Conservation (phyloP, 75 land plant species). For the Sequoia sempervirens region DNA sequence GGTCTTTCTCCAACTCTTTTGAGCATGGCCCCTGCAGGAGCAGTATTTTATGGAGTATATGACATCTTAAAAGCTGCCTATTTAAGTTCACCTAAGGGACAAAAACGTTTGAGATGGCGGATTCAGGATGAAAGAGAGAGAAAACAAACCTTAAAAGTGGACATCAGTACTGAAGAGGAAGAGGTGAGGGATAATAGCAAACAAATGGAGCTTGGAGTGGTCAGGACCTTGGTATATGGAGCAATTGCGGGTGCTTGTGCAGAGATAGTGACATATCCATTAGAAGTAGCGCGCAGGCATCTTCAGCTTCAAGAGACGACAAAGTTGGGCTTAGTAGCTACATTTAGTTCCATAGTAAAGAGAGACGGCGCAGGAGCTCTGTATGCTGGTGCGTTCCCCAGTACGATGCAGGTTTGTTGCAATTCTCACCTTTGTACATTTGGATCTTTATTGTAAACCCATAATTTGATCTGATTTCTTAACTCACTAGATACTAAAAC, state of each 20-base stretch:
- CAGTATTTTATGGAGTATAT: slow-evolving; percentile 54
- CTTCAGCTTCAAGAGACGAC: slow-evolving; percentile 40
- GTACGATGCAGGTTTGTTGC: slow-evolving; percentile 37
- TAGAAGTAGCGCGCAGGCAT: slow-evolving; percentile 47
- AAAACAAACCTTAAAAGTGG: background rate
- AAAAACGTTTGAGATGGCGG: background rate
- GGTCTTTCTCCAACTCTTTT: slow-evolving; percentile 40
- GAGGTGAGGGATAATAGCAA: background rate
- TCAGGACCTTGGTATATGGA: slow-evolving; percentile 47
- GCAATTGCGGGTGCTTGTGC: slow-evolving; percentile 55
- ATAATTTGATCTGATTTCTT: background rate
- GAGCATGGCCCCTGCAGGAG: slow-evolving; percentile 50
- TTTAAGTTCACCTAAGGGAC: slow-evolving; percentile 24
- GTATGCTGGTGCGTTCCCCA: slow-evolving; percentile 40
- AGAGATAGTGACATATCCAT: slow-evolving; percentile 50
- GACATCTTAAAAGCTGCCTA: slow-evolving; percentile 48
- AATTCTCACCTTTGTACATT: background rate
- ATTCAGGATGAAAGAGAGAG: background rate
- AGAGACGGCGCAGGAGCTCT: slow-evolving; percentile 39
- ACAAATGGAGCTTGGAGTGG: slow-evolving; percentile 26
- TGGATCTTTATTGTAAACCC: background rate
- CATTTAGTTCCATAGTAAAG: slow-evolving; percentile 21
- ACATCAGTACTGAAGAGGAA: slow-evolving; percentile 5
- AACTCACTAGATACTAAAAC: background rate
- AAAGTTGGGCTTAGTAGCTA: slow-evolving; percentile 22